Percentiles rank a stretch among this genome's conserved stretches.
phyloP scores from a whole-genome alignment of 495 filamentous ascomycete genomes.

The Penicillium goetzii region DNA sequence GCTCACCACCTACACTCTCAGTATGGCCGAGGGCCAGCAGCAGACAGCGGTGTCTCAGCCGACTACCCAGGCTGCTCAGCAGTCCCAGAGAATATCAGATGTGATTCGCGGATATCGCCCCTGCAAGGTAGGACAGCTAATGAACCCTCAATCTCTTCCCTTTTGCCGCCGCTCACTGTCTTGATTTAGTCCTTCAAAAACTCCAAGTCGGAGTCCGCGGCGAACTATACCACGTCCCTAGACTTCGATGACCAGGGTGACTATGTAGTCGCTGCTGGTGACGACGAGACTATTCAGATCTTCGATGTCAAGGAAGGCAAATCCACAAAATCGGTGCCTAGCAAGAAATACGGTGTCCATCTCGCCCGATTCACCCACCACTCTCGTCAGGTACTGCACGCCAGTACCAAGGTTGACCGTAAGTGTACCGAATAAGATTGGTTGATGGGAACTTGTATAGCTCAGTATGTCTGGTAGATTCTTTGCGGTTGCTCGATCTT shows the following conservation, averaged over 20 bases:
- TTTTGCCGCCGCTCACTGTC: not conserved
- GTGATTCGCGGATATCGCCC: conserved; percentile 51
- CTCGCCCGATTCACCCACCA: conserved; percentile 93
- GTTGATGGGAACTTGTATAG: conserved; percentile 5
- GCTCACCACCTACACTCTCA: conserved; percentile 7
- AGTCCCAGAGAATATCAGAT: conserved; percentile 50
- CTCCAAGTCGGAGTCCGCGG: conserved; percentile 43
- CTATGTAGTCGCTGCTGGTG: conserved; percentile 80
- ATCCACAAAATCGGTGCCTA: conserved; percentile 77
- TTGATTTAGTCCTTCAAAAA: conserved; percentile 39
- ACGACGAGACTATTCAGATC: conserved; percentile 91
- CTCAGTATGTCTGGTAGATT: conserved; percentile 52
- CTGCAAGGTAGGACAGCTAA: conserved; percentile 45
- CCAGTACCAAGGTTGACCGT: conserved; percentile 88
- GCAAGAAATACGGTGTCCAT: conserved; percentile 94
- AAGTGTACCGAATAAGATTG: conserved; percentile 19
- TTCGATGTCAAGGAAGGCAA: conserved; percentile 91
- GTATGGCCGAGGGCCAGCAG: conserved; percentile 42
- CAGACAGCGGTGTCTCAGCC: conserved; percentile 24
- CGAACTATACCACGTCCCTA: conserved; percentile 66
- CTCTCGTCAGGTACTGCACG: conserved; percentile 85
- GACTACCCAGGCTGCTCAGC: conserved; percentile 35
- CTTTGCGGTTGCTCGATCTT: conserved; percentile 86
- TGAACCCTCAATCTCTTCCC: not conserved
- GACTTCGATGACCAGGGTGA: conserved; percentile 97